Percentiles rank a stretch among this genome's conserved stretches.
These are phyloP conservation scores for Pleurostoma richardsiae DNA, from an alignment of 2,329 filamentous ascomycete genomes.

Conservation along the genomic window DNA sequence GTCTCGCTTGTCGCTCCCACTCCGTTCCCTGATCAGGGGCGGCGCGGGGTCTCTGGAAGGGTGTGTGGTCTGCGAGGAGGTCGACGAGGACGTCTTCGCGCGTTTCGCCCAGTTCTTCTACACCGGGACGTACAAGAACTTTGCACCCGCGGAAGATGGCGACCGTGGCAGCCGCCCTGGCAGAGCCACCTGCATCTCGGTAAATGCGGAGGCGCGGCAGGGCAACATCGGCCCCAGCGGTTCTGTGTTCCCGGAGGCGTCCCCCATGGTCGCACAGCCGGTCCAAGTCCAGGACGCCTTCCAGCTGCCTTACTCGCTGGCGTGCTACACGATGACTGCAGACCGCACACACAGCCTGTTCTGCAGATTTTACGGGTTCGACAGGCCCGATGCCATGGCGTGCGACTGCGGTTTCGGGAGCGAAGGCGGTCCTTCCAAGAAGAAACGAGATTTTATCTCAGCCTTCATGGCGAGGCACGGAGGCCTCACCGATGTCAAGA, in stretches of 20 bases:
- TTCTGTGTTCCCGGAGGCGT: neutral
- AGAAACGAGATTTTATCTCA: neutral
- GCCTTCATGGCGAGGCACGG: neutral
- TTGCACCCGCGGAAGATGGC: neutral
- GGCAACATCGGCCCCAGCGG: neutral
- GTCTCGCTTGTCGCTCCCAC: neutral
- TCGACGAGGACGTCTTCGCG: neutral
- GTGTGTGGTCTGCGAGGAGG: neutral
- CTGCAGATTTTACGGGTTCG: neutral
- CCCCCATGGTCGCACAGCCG: neutral
- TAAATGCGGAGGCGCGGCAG: neutral
- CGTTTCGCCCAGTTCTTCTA: neutral
- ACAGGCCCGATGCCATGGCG: neutral
- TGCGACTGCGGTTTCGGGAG: neutral
- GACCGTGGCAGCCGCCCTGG: neutral
- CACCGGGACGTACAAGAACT: neutral
- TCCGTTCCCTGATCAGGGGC: neutral
- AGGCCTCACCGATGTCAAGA: neutral
- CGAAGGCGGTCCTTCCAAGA: neutral
- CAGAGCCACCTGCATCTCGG: neutral
- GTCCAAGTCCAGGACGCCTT: neutral
- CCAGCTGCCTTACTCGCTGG: neutral
- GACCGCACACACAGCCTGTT: neutral
- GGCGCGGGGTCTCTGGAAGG: neutral
- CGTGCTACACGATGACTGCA: neutral